Evolutionary conservation across 2,329 filamentous ascomycete species (phyloP).

Genomic region (Madurella fahalii): DNA sequence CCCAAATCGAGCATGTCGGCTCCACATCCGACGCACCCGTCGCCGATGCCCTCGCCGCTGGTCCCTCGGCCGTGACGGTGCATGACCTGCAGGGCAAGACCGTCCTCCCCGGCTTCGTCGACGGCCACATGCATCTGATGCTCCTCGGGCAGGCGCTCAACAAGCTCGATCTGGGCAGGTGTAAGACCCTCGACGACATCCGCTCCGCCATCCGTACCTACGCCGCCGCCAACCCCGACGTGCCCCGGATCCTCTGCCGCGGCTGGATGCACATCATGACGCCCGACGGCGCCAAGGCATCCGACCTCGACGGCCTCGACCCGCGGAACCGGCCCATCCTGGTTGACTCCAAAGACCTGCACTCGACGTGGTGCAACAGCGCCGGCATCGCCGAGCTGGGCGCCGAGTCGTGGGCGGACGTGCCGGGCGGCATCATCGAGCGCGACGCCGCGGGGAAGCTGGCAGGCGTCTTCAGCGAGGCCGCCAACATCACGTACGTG

Average conservation of each 20-base stretch:
- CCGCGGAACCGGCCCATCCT: slow-evolving; percentile 46
- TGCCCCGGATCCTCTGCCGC: slow-evolving; percentile 46
- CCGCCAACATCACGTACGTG: slow-evolving; percentile 49
- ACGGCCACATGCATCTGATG: slow-evolving; percentile 56
- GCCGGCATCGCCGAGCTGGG: slow-evolving; percentile 49
- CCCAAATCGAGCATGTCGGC: slow-evolving; percentile 36
- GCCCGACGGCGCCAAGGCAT: slow-evolving; percentile 37
- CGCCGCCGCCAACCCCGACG: slow-evolving; percentile 41
- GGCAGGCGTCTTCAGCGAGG: slow-evolving; percentile 50
- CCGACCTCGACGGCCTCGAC: slow-evolving; percentile 46
- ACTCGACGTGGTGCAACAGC: slow-evolving; percentile 53
- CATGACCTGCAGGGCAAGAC: slow-evolving; percentile 38
- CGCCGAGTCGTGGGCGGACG: slow-evolving; percentile 42
- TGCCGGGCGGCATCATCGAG: slow-evolving; percentile 49
- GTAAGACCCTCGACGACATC: slow-evolving; percentile 47
- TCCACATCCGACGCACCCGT: slow-evolving; percentile 31
- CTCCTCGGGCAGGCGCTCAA: slow-evolving; percentile 51
- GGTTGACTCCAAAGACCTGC: slow-evolving; percentile 54
- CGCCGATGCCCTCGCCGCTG: slow-evolving; percentile 25
- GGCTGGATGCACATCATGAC: slow-evolving; percentile 57
- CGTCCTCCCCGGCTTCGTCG: slow-evolving; percentile 53
- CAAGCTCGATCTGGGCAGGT: slow-evolving; percentile 46
- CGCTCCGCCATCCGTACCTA: slow-evolving; percentile 41
- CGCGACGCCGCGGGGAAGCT: slow-evolving; percentile 44
- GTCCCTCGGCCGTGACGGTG: slow-evolving; percentile 17